Evolutionary conservation across 2,329 filamentous ascomycete species (phyloP).

Genomic region (Aphanocladium album): DNA sequence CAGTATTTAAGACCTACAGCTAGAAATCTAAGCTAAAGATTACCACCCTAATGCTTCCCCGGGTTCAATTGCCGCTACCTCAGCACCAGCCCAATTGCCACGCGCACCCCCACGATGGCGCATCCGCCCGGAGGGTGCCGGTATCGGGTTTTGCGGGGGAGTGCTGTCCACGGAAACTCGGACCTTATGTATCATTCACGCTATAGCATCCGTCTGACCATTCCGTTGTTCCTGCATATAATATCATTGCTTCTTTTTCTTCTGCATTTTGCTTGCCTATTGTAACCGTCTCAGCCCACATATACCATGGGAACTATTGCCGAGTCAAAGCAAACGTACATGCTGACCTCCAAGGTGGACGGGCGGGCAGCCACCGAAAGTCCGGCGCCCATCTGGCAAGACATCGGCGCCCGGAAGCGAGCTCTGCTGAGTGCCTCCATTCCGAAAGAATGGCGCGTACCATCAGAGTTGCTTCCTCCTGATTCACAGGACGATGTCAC

Average conservation of each 20-base stretch:
- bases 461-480: slow-evolving; percentile 46
- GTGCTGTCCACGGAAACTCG: neutral
- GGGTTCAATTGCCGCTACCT: neutral
- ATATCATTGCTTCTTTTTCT: neutral
- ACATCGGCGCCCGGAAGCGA: slow-evolving; percentile 38
- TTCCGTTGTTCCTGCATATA: neutral
- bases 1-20: too few species aligned
- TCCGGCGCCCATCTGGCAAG: slow-evolving; percentile 31
- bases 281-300: neutral
- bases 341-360: neutral
- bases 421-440: slow-evolving; percentile 42
- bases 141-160: slow-evolving; percentile 5
- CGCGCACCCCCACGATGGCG: neutral
- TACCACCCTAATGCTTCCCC: neutral
- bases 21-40: neutral
- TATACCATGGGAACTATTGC: neutral
- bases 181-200: neutral
- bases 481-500: slow-evolving; percentile 52
- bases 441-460: slow-evolving; percentile 54
- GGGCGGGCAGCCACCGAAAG: neutral
- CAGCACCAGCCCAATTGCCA: neutral
- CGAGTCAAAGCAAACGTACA: neutral
- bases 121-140: neutral
- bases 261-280: neutral
- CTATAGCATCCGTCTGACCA: neutral